These are phyloP conservation scores for Chytridiales sp. DNA, from an alignment of 371 early-diverging fungal genomes.

Conservation along the genomic window DNA sequence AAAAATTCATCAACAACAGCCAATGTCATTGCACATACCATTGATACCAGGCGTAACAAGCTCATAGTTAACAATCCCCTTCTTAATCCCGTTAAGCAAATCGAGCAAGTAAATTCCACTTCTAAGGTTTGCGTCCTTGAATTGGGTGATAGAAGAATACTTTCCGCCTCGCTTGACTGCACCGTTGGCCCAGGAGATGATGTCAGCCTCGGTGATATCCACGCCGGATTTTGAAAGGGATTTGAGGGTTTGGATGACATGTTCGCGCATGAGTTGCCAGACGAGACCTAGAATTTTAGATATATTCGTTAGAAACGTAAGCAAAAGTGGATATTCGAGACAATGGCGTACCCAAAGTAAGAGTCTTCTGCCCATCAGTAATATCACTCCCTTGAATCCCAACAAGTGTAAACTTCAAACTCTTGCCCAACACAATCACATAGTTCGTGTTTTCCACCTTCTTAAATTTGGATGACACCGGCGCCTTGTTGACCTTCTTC, in stretches of 20 bases:
- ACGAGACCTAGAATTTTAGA: conserved; percentile 53
- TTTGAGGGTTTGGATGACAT: conserved; percentile 88
- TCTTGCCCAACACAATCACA: conserved; percentile 82
- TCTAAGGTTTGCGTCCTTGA: conserved; percentile 78
- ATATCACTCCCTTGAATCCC: conserved; percentile 95
- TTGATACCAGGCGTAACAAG: conserved; percentile 75
- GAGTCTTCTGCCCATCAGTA: conserved; percentile 82
- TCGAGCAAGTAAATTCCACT: conserved; percentile 85
- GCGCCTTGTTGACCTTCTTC: conserved; percentile 76
- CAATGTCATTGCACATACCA: conserved; percentile 26
- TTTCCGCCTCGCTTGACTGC: conserved; percentile 69
- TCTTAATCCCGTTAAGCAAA: conserved; percentile 87
- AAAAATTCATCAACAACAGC: conserved; percentile 3
- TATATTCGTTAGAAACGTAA: neutral
- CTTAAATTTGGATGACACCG: conserved; percentile 83
- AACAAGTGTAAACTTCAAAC: conserved; percentile 83
- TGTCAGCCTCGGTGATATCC: conserved; percentile 84
- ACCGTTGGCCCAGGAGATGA: conserved; percentile 93
- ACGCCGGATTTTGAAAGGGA: conserved; percentile 74
- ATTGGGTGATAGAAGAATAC: conserved; percentile 66
- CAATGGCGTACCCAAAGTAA: conserved; percentile 65
- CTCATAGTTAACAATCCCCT: conserved; percentile 85
- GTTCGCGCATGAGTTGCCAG: conserved; percentile 98
- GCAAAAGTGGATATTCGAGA: neutral
- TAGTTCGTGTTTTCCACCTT: conserved; percentile 95